phyloP scores from a whole-genome alignment of 1,139 yeast genomes.

The Pichia sp. region DNA sequence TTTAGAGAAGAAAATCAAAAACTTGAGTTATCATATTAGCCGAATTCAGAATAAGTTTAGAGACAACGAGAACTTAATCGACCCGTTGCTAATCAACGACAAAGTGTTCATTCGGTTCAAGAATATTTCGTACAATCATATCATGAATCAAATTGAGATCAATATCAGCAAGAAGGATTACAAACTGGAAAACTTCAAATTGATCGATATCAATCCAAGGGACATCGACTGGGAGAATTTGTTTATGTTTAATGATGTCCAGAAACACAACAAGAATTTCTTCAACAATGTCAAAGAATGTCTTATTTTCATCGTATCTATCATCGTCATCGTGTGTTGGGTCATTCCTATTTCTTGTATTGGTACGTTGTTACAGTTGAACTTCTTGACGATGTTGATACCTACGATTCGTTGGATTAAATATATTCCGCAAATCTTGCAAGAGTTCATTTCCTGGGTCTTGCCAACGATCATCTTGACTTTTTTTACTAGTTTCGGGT shows the following conservation, averaged over 20 bases:
- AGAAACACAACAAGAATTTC: constrained; percentile 18
- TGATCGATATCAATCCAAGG: constrained; percentile 52
- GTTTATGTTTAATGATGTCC: too few species aligned
- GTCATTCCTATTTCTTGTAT: constrained; percentile 71
- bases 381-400: constrained; percentile 50
- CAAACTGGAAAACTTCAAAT: constrained; percentile 23
- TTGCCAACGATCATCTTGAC: constrained; percentile 62
- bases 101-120: constrained; percentile 56
- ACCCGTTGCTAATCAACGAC: constrained; percentile 26
- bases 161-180: neutral
- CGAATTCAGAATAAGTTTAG: constrained; percentile 15
- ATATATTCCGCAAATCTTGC: constrained; percentile 47
- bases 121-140: constrained; percentile 46
- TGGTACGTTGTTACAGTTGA: constrained; percentile 65
- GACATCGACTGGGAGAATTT: constrained; percentile 64
- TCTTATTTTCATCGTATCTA: constrained; percentile 37
- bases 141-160: constrained; percentile 48
- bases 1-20: constrained; percentile 29
- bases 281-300: neutral
- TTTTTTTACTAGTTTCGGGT: constrained; percentile 54
- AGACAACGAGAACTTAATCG: constrained; percentile 9
- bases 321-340: constrained; percentile 54
- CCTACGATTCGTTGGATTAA: constrained; percentile 55
- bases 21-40: constrained; percentile 21
- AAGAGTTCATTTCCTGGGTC: constrained; percentile 53